Conservation (phyloP, 2,329 filamentous ascomycete species). For the Incumbomyces lentus region DNA sequence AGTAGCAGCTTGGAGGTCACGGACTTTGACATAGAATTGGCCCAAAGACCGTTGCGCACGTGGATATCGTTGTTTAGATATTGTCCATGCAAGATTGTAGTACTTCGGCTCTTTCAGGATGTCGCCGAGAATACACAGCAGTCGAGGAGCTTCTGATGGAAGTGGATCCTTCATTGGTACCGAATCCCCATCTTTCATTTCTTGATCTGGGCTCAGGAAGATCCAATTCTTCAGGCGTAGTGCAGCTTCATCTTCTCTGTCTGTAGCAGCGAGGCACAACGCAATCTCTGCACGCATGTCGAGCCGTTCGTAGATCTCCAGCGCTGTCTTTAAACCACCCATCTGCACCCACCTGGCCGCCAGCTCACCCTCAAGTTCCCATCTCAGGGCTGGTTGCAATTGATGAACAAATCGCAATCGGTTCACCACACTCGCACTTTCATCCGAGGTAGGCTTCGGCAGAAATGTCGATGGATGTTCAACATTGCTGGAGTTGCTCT, state of each 20-base stretch:
- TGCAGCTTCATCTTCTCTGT: slow-evolving; percentile 74
- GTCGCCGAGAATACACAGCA: slow-evolving; percentile 91
- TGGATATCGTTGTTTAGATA: slow-evolving; percentile 70
- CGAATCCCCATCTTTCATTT: slow-evolving; percentile 51
- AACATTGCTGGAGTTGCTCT: slow-evolving; percentile 19
- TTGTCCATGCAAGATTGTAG: slow-evolving; percentile 79
- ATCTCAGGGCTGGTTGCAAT: slow-evolving; percentile 72
- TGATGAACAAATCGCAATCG: slow-evolving; percentile 76
- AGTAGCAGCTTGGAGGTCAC: slow-evolving; percentile 58
- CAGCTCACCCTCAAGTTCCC: slow-evolving; percentile 89
- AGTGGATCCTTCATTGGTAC: slow-evolving; percentile 60
- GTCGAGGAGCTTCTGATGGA: slow-evolving; percentile 63
- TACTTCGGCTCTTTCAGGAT: slow-evolving; percentile 62
- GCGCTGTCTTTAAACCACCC: slow-evolving; percentile 75
- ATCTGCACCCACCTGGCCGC: slow-evolving; percentile 85
- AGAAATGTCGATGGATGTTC: slow-evolving; percentile 65
- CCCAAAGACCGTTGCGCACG: slow-evolving; percentile 81
- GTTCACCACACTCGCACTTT: slow-evolving; percentile 67
- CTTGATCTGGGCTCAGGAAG: slow-evolving; percentile 52
- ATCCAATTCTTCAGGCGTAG: slow-evolving; percentile 67
- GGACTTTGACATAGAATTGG: slow-evolving; percentile 59
- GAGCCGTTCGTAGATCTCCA: slow-evolving; percentile 91
- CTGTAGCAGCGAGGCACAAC: slow-evolving; percentile 69
- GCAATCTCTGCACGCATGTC: slow-evolving; percentile 93
- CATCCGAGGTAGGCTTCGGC: slow-evolving; percentile 60